Conservation (phyloP, 192 early-diverging fungal genomes). For the Jimgerdemannia flammicorona region DNA sequence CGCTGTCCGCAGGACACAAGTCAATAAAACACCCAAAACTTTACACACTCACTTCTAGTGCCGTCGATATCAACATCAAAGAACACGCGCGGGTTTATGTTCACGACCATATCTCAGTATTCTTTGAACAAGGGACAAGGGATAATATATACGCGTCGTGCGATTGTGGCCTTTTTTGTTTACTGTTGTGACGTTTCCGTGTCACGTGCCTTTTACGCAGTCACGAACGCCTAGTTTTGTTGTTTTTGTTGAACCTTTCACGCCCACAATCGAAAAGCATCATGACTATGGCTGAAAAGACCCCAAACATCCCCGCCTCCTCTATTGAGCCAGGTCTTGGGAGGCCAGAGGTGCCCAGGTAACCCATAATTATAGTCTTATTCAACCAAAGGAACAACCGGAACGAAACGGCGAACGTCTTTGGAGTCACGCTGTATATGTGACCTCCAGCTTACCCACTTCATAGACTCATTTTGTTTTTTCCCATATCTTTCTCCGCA, state of each 20-base stretch:
- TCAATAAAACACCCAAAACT: too few relatives aligned
- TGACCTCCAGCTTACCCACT: too few relatives aligned
- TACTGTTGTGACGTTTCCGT: neutral
- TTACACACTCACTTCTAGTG: conserved; percentile 29
- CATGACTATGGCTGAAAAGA: neutral
- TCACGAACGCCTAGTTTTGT: neutral
- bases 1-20: too few relatives aligned
- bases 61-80: conserved; percentile 61
- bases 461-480: too few relatives aligned
- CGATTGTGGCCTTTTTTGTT: neutral
- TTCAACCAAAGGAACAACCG: neutral
- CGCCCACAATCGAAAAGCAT: neutral
- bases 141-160: neutral
- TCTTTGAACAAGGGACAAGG: neutral
- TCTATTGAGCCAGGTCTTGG: neutral
- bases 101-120: conserved; percentile 16
- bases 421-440: too few relatives aligned
- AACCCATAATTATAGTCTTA: neutral
- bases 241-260: neutral
- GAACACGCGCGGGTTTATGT: conserved; percentile 54
- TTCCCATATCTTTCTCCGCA: neutral
- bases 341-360: neutral
- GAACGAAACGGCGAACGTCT: neutral
- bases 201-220: neutral
- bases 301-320: neutral